Evolutionary conservation across 176 grass and related monocot species (phyloP).

Genomic region (Hsuehochloa calcarea): DNA sequence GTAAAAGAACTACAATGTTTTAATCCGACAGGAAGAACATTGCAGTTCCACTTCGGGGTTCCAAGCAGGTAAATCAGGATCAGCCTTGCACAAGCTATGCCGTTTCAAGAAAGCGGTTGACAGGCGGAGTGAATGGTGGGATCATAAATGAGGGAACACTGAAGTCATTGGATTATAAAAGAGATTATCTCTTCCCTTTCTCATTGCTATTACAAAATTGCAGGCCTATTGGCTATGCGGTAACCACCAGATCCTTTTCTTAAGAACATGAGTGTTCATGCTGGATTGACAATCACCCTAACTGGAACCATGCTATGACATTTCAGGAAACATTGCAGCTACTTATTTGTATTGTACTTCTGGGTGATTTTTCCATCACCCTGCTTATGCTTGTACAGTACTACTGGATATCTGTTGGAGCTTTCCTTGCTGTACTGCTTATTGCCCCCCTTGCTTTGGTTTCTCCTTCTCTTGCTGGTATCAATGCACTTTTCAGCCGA

Average conservation of each 20-base stretch:
- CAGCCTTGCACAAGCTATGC: slow-evolving; percentile 56
- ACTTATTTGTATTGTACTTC: slow-evolving; percentile 76
- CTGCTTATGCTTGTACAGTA: slow-evolving; percentile 88
- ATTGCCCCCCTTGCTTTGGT: slow-evolving; percentile 83
- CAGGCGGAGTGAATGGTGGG: slow-evolving; percentile 88
- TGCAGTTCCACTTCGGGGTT: slow-evolving; percentile 33
- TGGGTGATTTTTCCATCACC: slow-evolving; percentile 89
- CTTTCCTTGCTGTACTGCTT: slow-evolving; percentile 81
- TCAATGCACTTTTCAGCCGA: slow-evolving; percentile 95
- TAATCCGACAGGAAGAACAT: slow-evolving; percentile 61
- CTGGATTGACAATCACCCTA: not conserved
- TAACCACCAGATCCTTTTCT: slow-evolving; percentile 37
- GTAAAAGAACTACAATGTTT: not conserved
- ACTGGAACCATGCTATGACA: slow-evolving; percentile 42
- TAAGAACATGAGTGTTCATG: not conserved
- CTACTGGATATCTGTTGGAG: slow-evolving; percentile 95
- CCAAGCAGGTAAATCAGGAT: slow-evolving; percentile 50
- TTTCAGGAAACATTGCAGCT: slow-evolving; percentile 88
- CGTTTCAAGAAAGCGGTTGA: slow-evolving; percentile 68
- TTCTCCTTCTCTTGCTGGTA: slow-evolving; percentile 93
- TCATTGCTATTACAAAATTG: slow-evolving; percentile 80
- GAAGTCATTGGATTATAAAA: slow-evolving; percentile 67
- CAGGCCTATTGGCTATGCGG: slow-evolving; percentile 76
- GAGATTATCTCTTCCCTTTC: slow-evolving; percentile 78
- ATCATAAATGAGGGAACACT: slow-evolving; percentile 87